Percentiles rank a stretch among this genome's conserved stretches.
Conservation (phyloP, 208 protist genomes). For the Trypanosoma rangeli region DNA sequence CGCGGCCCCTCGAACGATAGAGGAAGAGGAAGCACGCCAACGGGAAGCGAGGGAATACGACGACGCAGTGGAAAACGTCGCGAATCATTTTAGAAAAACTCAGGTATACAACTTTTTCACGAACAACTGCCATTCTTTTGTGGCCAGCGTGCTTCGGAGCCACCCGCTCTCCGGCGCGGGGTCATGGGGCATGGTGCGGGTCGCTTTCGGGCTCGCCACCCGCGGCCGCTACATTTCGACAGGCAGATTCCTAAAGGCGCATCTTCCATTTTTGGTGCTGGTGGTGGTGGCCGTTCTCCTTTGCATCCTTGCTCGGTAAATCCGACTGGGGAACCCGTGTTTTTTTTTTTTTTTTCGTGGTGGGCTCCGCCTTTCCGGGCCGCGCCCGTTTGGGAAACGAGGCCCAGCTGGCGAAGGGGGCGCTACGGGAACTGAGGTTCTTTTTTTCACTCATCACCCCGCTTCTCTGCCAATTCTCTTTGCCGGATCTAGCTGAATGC, state of each 20-base stretch:
- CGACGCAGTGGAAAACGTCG: conserved; percentile 34
- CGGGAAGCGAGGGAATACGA: conserved; percentile 63
- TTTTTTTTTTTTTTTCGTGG: no score
- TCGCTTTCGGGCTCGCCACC: conserved; percentile 43
- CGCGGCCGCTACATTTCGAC: conserved; percentile 49
- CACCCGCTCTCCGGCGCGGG: conserved; percentile 25
- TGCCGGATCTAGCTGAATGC: no score
- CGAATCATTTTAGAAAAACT: conserved; percentile 55
- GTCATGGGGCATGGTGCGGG: conserved; percentile 47
- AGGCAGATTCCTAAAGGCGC: conserved; percentile 33
- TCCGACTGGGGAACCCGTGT: no score
- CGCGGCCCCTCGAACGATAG: conserved; percentile 3
- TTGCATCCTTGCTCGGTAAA: no score
- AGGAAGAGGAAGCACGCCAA: conserved; percentile 27
- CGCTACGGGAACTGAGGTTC: no score
- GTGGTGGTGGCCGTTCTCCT: conserved; percentile 20
- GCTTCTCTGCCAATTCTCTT: no score
- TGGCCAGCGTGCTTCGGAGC: conserved; percentile 48
- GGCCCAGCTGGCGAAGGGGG: no score
- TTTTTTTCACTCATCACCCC: no score
- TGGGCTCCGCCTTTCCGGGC: no score
- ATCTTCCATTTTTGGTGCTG: conserved; percentile 40
- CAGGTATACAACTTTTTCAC: conserved; percentile 87
- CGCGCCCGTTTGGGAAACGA: no score
- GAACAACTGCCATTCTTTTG: conserved; percentile 91